Base-by-base conservation (phyloP, 2,329 filamentous ascomycete species). In the Cytospora piceicola region DNA sequence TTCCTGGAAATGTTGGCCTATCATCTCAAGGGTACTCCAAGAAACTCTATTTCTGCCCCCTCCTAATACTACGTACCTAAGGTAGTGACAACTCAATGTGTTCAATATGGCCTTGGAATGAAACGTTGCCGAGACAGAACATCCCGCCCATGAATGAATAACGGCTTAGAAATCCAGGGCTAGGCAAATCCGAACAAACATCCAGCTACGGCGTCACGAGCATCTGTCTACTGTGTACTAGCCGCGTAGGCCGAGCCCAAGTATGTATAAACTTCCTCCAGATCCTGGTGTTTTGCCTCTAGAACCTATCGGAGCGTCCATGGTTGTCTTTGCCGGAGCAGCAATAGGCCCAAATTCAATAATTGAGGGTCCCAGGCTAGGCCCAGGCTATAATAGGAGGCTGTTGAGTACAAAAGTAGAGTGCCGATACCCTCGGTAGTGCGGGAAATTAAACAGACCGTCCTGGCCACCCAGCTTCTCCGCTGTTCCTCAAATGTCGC, bases 91-190 rank as follows among this genome's bases (percentile, higher is more conserved):
- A 54, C 30, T 42, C 27, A 22, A 9, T 55, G 42, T 42, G 42
- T 61, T 17, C 59, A 54, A 54, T 12, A 36, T 36, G 34, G 9
- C 11, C 4, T 49, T n/a, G 20, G 14, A 51, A 49, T 62, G 36
- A 57, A 51, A 56, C 52, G 24, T 30, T n/a, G 52, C 36, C 42
- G 36, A 56, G 27, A 6, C 29, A 39, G n/a, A 6, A 6, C n/a
- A 32, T 32, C 22, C 58, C 56, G 30, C 8, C 51, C 15, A 20
- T 15, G 29, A 22, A 30, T 46, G 34, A 29, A 27, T 32, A 39
- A 27, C 17, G 34, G 61, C 61, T 63, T 63, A 63, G 53, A 57
- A 63, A 62, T 62, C 60, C 29, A 56, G 27, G 17, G 36, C 36
- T 39, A 14, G 12, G 36, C 17, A 3, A 17, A 39, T 15, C 36